Conservation (phyloP, 73 alveolate genomes). For the Uronychia binucleata region DNA sequence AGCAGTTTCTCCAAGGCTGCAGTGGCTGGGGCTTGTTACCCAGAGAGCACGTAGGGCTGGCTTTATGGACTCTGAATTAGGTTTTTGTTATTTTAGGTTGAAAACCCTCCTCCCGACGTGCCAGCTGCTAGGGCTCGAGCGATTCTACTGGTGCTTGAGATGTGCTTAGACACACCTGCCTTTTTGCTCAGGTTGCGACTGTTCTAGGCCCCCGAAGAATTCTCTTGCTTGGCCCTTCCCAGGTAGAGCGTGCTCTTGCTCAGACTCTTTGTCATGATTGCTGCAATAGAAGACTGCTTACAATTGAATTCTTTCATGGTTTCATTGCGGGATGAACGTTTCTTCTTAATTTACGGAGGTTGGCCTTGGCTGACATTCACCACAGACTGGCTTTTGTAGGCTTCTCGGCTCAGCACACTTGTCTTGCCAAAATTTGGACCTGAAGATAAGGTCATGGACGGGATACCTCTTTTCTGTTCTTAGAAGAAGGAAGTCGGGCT, state of each 20-base stretch:
- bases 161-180: neutral
- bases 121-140: too few species aligned
- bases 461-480: too few species aligned
- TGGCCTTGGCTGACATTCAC: too few species aligned
- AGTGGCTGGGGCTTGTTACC: neutral
- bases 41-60: neutral
- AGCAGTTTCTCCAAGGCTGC: neutral
- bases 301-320: neutral
- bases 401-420: too few species aligned
- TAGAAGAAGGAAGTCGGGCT: too few species aligned
- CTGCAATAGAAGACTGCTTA: neutral
- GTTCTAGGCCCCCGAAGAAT: neutral
- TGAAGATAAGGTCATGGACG: too few species aligned
- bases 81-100: too few species aligned
- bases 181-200: neutral
- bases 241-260: neutral
- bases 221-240: neutral
- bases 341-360: too few species aligned
- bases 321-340: neutral
- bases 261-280: neutral
- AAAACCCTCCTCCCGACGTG: too few species aligned
- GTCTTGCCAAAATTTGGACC: too few species aligned
- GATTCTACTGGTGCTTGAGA: neutral
- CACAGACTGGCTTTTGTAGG: too few species aligned
- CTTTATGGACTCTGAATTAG: neutral